Evolutionary conservation across 2,329 filamentous ascomycete genomes (phyloP).

Genomic region (Fusarium tjaetaba): DNA sequence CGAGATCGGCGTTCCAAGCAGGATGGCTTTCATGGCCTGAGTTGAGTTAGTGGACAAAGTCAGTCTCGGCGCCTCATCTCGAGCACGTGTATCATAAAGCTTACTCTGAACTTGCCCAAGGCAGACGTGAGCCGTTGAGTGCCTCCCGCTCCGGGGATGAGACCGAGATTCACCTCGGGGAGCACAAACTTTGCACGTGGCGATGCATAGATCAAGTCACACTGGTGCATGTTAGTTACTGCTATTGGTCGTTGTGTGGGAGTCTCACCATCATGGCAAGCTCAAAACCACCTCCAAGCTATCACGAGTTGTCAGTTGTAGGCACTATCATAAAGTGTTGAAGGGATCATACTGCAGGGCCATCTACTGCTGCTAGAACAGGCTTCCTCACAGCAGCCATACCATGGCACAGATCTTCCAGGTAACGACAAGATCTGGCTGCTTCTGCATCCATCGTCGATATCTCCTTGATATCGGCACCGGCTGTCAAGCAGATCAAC

Average conservation of each 20-base stretch:
- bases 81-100: conserved; percentile 14
- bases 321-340: background rate
- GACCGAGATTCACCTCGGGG: conserved; percentile 50
- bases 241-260: background rate
- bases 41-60: background rate
- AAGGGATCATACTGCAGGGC: background rate
- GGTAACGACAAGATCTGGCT: conserved; percentile 41
- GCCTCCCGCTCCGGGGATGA: conserved; percentile 52
- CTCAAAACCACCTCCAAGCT: conserved; percentile 59
- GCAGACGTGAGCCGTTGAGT: conserved; percentile 50
- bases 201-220: conserved; percentile 50
- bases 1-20: conserved; percentile 43
- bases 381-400: conserved; percentile 51
- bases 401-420: conserved; percentile 51
- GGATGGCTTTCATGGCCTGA: conserved; percentile 46
- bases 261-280: conserved; percentile 53
- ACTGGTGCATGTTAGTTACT: conserved; percentile 35
- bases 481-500: conserved; percentile 29
- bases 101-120: conserved; percentile 50
- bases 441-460: conserved; percentile 40
- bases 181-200: conserved; percentile 48
- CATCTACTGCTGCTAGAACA: conserved; percentile 56
- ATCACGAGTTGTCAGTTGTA: background rate
- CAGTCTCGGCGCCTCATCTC: conserved; percentile 9
- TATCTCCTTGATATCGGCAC: conserved; percentile 47